These are phyloP conservation scores for Aspergillus incahuasiensis DNA, from an alignment of 495 filamentous ascomycete species.

Conservation along the genomic window DNA sequence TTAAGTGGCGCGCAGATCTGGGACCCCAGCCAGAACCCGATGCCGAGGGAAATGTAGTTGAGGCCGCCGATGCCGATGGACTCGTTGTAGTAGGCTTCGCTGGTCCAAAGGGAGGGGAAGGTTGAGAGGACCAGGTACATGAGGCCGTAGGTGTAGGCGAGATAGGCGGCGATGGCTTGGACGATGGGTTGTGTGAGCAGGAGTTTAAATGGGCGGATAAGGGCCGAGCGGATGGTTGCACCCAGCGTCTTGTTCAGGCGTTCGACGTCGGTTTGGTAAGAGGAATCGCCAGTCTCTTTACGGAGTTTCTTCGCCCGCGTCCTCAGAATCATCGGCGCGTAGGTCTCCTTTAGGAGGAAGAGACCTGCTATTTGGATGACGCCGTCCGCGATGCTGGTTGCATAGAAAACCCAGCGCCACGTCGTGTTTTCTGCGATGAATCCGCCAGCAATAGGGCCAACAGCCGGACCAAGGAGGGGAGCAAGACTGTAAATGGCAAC, in stretches of 20 bases:
- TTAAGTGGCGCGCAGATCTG: constrained; percentile 61
- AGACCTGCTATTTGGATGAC: constrained; percentile 59
- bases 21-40: constrained; percentile 63
- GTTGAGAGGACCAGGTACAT: constrained; percentile 69
- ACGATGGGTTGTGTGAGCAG: constrained; percentile 58
- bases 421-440: constrained; percentile 65
- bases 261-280: constrained; percentile 62
- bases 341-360: constrained; percentile 68
- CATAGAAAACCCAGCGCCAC: constrained; percentile 69
- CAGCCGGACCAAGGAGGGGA: constrained; percentile 62
- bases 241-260: constrained; percentile 39
- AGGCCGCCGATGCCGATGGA: constrained; percentile 58
- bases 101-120: constrained; percentile 61
- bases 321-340: constrained; percentile 57
- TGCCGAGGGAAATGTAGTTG: constrained; percentile 65
- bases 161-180: constrained; percentile 55
- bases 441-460: constrained; percentile 60
- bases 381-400: constrained; percentile 57
- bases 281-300: constrained; percentile 58
- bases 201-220: constrained; percentile 55
- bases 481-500: constrained; percentile 61
- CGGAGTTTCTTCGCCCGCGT: constrained; percentile 53
- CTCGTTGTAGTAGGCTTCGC: constrained; percentile 51
- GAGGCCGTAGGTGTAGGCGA: constrained; percentile 67
- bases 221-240: constrained; percentile 36